phyloP scores from a whole-genome alignment of 2,329 filamentous ascomycete species.

The Pseudocercospora cruenta region DNA sequence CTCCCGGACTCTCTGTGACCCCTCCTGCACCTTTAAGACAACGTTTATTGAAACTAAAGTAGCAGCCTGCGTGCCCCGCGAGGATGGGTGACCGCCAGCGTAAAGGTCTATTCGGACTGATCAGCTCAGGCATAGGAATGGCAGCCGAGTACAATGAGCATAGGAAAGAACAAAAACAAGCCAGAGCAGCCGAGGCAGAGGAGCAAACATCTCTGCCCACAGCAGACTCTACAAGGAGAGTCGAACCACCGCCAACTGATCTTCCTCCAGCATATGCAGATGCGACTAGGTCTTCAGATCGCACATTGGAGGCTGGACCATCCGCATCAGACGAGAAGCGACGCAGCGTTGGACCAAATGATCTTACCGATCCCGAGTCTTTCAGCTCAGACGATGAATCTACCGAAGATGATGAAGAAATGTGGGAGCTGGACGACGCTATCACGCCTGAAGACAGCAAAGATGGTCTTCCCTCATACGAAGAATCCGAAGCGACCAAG shows the following conservation, averaged over 20 bases:
- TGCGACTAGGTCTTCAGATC: not conserved
- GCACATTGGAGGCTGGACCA: conserved; percentile 5
- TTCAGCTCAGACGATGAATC: conserved; percentile 24
- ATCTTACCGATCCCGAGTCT: conserved; percentile 5
- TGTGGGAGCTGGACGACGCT: conserved; percentile 39
- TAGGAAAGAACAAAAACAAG: conserved; percentile 31
- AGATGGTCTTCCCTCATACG: conserved; percentile 34
- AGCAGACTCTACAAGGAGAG: conserved; percentile 4
- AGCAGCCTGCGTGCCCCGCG: not conserved
- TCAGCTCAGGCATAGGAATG: conserved; percentile 35
- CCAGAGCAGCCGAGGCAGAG: conserved; percentile 16
- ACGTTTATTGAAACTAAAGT: not conserved
- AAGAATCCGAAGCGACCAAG: conserved; percentile 29
- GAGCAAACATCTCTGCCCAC: conserved; percentile 7
- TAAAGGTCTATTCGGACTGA: conserved; percentile 11
- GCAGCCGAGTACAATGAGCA: conserved; percentile 36
- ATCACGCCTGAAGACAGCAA: conserved; percentile 17
- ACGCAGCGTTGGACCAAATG: not conserved
- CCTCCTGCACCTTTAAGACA: not conserved
- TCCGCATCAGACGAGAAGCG: conserved; percentile 8
- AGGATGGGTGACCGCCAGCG: not conserved
- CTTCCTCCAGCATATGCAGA: conserved; percentile 18
- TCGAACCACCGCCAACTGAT: conserved; percentile 2
- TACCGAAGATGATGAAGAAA: conserved; percentile 37
- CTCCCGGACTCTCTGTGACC: not conserved